A percentile compares a stretch with the other conserved stretches of the same genome.
These are phyloP conservation scores for Aspergillus cejpii DNA, from an alignment of 2,329 filamentous ascomycete genomes.

Conservation along the genomic window DNA sequence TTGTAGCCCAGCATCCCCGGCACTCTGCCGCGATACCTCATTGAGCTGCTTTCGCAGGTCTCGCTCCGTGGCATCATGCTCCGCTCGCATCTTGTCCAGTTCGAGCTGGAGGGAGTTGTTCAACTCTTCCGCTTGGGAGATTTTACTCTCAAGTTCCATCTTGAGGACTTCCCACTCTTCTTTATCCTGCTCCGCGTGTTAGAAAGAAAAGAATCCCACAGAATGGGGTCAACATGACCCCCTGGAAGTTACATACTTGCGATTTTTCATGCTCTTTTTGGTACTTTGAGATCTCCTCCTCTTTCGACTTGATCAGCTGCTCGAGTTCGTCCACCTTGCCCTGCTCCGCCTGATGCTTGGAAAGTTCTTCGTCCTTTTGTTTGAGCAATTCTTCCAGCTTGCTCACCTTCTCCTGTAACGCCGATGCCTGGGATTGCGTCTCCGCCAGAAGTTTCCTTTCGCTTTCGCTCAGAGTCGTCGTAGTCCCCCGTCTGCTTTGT, in stretches of 20 bases:
- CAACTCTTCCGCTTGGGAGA: slow-evolving; percentile 67
- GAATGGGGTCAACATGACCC: background rate
- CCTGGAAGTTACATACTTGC: slow-evolving; percentile 31
- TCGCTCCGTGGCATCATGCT: slow-evolving; percentile 59
- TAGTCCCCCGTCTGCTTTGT: slow-evolving; percentile 43
- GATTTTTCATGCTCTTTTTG: slow-evolving; percentile 51
- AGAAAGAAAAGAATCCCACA: slow-evolving; percentile 5
- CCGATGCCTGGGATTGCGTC: slow-evolving; percentile 69
- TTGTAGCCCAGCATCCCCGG: slow-evolving; percentile 51
- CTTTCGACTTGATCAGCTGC: slow-evolving; percentile 60
- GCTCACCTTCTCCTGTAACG: slow-evolving; percentile 67
- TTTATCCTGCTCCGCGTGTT: slow-evolving; percentile 48
- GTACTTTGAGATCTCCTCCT: slow-evolving; percentile 59
- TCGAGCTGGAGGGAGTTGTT: slow-evolving; percentile 75
- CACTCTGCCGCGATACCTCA: slow-evolving; percentile 19
- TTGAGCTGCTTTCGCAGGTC: slow-evolving; percentile 60
- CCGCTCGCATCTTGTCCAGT: slow-evolving; percentile 63
- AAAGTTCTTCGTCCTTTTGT: slow-evolving; percentile 64
- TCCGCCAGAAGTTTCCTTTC: slow-evolving; percentile 69
- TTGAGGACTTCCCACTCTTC: slow-evolving; percentile 63
- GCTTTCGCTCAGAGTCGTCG: slow-evolving; percentile 48
- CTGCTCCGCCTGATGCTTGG: slow-evolving; percentile 54
- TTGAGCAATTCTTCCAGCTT: slow-evolving; percentile 63
- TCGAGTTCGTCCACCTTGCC: slow-evolving; percentile 59
- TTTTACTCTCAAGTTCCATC: slow-evolving; percentile 62